phyloP scores from a whole-genome alignment of 2,329 filamentous ascomycete genomes.

The Emmonsiellopsis sp. region DNA sequence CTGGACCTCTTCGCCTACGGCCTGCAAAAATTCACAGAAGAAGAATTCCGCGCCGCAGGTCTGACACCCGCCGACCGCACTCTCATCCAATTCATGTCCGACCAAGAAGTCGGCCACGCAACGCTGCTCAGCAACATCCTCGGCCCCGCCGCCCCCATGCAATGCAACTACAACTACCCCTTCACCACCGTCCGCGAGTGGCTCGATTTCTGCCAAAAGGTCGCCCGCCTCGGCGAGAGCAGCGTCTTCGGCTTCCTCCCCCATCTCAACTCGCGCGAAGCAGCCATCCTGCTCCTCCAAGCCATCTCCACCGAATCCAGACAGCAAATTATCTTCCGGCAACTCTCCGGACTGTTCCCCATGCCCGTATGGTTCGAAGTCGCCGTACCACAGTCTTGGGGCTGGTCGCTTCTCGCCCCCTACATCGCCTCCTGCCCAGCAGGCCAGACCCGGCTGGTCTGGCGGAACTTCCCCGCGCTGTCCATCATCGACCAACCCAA shows the following conservation, averaged over 20 bases:
- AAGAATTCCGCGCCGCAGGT: conserved; percentile 60
- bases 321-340: conserved; percentile 76
- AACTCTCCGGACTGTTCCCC: conserved; percentile 69
- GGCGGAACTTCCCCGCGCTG: conserved; percentile 75
- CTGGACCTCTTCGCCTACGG: conserved; percentile 74
- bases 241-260: conserved; percentile 73
- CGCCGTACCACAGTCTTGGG: conserved; percentile 74
- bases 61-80: conserved; percentile 59
- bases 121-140: conserved; percentile 71
- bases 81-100: conserved; percentile 65
- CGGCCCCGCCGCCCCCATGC: conserved; percentile 56
- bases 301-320: conserved; percentile 70
- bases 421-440: conserved; percentile 69
- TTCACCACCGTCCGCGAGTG: conserved; percentile 65
- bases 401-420: conserved; percentile 70
- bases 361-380: conserved; percentile 77
- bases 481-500: conserved; percentile 69
- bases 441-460: conserved; percentile 63
- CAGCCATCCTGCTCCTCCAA: conserved; percentile 62
- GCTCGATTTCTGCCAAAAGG: conserved; percentile 74
- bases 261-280: conserved; percentile 67
- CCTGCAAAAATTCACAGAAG: conserved; percentile 56
- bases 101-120: conserved; percentile 69
- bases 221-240: conserved; percentile 72
- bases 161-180: conserved; percentile 77